A percentile compares a stretch with the other conserved stretches of the same genome.
Evolutionary conservation across 2,329 filamentous ascomycete species (phyloP).

Genomic region (Diaporthe vexans): DNA sequence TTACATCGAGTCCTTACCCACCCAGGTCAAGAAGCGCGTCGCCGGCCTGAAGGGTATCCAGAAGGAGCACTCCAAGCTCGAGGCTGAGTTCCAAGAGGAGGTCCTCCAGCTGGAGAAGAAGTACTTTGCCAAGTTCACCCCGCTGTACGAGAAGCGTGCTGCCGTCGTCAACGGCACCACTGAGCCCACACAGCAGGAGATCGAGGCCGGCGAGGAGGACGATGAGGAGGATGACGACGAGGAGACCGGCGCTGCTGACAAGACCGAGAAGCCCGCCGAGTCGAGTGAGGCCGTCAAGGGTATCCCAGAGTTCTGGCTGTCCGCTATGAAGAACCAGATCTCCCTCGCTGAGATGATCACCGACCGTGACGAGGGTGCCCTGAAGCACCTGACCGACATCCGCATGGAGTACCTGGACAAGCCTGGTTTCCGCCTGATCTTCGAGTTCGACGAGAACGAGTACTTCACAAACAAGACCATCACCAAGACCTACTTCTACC

Average conservation of each 20-base stretch:
- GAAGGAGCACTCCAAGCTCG: constrained; percentile 98
- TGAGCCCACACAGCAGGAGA: constrained; percentile 90
- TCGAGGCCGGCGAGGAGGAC: constrained; percentile 87
- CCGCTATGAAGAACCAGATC: constrained; percentile 99
- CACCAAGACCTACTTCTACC: constrained; percentile 99
- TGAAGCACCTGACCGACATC: constrained; percentile 91
- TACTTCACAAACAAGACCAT: constrained; percentile 98
- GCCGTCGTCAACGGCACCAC: constrained; percentile 88
- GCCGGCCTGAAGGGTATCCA: constrained; percentile 97
- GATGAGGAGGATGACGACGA: constrained; percentile 76
- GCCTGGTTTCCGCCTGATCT: constrained; percentile 97
- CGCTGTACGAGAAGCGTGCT: constrained; percentile 94
- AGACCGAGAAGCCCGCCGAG: constrained; percentile 71
- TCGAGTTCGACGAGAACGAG: constrained; percentile 95
- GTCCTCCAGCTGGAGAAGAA: constrained; percentile 99
- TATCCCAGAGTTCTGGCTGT: constrained; percentile 99
- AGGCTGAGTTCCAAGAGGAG: constrained; percentile 98
- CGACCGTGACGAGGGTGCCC: constrained; percentile 93
- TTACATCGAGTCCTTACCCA: constrained; percentile 96
- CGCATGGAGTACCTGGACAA: constrained; percentile 99
- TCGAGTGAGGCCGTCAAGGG: constrained; percentile 73
- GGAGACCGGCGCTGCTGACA: constrained; percentile 59
- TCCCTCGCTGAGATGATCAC: constrained; percentile 99
- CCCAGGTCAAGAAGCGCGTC: constrained; percentile 91
- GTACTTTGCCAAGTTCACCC: constrained; percentile 99